phyloP scores from a whole-genome alignment of 2,329 filamentous ascomycete species.

The Leptographium procerum region DNA sequence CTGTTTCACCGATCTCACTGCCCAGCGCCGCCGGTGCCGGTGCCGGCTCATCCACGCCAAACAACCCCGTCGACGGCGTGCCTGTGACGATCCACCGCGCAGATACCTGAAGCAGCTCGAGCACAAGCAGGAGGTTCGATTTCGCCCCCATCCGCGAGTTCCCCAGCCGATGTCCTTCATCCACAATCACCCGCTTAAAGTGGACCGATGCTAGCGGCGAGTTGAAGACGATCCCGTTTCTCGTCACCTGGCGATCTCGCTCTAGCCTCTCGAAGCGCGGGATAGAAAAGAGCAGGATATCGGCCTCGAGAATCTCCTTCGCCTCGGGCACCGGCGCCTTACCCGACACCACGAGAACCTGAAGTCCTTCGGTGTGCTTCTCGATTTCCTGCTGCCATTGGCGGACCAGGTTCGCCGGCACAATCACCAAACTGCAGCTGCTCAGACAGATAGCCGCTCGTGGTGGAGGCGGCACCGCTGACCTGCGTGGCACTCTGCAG shows the following conservation, averaged over 20 bases:
- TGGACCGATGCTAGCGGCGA: conserved; percentile 58
- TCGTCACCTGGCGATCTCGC: conserved; percentile 29
- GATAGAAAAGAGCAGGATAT: conserved; percentile 69
- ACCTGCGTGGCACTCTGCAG: conserved; percentile 14
- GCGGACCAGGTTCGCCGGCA: conserved; percentile 69
- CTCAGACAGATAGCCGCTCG: conserved; percentile 48
- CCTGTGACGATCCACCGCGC: conserved; percentile 84
- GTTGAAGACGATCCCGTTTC: conserved; percentile 20
- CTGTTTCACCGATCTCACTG: neutral
- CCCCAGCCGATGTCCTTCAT: conserved; percentile 81
- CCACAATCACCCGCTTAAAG: conserved; percentile 81
- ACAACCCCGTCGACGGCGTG: conserved; percentile 74
- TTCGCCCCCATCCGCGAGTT: conserved; percentile 44
- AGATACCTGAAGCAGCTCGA: conserved; percentile 49
- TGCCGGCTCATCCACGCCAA: conserved; percentile 49
- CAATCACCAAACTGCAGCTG: conserved; percentile 62
- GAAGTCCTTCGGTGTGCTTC: conserved; percentile 61
- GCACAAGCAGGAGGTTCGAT: conserved; percentile 41
- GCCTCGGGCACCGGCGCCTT: conserved; percentile 43
- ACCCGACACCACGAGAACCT: conserved; percentile 50
- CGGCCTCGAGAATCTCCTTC: conserved; percentile 50
- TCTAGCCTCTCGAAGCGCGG: conserved; percentile 55
- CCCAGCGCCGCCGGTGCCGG: neutral
- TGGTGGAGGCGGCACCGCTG: conserved; percentile 13
- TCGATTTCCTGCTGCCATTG: conserved; percentile 77